Evolutionary conservation across 345 rosid genomes (phyloP).

Genomic region (Gossypium ekmanianum): DNA sequence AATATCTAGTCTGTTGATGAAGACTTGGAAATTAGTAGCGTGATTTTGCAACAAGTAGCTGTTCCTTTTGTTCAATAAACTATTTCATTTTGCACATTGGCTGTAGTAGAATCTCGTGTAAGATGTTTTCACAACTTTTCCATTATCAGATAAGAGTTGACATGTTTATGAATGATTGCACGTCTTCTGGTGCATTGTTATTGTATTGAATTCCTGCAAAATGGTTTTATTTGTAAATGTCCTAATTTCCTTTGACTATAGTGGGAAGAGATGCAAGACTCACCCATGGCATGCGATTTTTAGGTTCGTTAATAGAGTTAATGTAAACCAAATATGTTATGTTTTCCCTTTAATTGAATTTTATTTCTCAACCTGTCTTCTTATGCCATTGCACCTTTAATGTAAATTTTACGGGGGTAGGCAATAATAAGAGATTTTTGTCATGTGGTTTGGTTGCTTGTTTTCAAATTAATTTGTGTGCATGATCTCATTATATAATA

Average conservation of each 20-base stretch:
- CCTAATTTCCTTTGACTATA: neutral
- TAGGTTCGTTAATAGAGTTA: neutral
- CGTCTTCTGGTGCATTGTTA: neutral
- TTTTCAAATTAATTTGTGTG: constrained; percentile 3
- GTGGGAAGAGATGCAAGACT: neutral
- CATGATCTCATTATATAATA: constrained; percentile 11
- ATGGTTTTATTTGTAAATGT: constrained; percentile 3
- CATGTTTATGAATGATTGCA: neutral
- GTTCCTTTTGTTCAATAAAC: constrained; percentile 3
- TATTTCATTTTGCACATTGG: neutral
- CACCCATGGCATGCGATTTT: neutral
- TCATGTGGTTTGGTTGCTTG: neutral
- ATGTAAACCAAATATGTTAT: neutral
- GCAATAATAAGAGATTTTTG: constrained; percentile 5
- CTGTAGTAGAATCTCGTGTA: neutral
- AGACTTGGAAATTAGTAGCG: constrained; percentile 1
- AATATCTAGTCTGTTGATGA: neutral
- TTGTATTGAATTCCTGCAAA: neutral
- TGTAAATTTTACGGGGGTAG: neutral
- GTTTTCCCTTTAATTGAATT: neutral
- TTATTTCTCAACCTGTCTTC: neutral
- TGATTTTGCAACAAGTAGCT: neutral
- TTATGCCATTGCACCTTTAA: neutral
- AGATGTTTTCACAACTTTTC: constrained; percentile 4
- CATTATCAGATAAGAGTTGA: neutral